Percentiles rank a stretch among this genome's conserved stretches.
phyloP scores from a whole-genome alignment of 2,329 filamentous ascomycete genomes.

The Raffaelea albimanens region DNA sequence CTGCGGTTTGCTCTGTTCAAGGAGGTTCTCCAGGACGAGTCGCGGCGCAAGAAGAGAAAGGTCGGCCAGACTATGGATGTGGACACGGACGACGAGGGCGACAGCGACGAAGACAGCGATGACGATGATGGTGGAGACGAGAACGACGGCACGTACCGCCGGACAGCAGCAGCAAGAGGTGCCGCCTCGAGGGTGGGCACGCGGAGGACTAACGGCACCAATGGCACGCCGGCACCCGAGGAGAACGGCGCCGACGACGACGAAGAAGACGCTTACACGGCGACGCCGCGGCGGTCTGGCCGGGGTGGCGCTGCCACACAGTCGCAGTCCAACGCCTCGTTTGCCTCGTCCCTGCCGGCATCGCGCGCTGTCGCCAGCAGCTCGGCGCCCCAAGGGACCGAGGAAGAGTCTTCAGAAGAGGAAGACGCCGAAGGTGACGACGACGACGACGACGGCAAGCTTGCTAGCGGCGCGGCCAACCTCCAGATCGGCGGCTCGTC shows the following conservation, averaged over 20 bases:
- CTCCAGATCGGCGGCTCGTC: slow-evolving; percentile 24
- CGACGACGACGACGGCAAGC: slow-evolving; percentile 36
- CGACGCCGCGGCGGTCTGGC: slow-evolving; percentile 22
- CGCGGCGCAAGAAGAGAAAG: slow-evolving; percentile 74
- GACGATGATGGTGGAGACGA: slow-evolving; percentile 37
- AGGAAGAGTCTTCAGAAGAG: slow-evolving; percentile 20
- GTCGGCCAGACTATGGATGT: slow-evolving; percentile 37
- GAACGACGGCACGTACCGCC: slow-evolving; percentile 35
- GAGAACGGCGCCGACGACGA: slow-evolving; percentile 38
- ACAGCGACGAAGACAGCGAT: slow-evolving; percentile 50
- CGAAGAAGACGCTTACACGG: slow-evolving; percentile 18
- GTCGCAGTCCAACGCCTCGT: slow-evolving; percentile 52
- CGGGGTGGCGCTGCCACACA: slow-evolving; percentile 24
- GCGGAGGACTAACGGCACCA: slow-evolving; percentile 16
- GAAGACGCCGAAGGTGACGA: slow-evolving; percentile 37
- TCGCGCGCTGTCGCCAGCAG: slow-evolving; percentile 49
- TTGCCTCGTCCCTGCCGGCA: slow-evolving; percentile 70
- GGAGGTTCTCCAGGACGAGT: slow-evolving; percentile 73
- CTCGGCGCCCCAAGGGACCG: slow-evolving; percentile 13
- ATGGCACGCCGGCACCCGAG: slow-evolving; percentile 16
- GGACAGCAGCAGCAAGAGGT: slow-evolving; percentile 19
- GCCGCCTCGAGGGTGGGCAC: slow-evolving; percentile 18
- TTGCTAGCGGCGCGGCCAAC: slow-evolving; percentile 31
- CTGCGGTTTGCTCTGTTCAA: slow-evolving; percentile 95
- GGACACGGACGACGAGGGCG: slow-evolving; percentile 36